These are phyloP conservation scores for Hordeum pubiflorum DNA, from an alignment of 202 grass and related monocot species.

Conservation along the genomic window DNA sequence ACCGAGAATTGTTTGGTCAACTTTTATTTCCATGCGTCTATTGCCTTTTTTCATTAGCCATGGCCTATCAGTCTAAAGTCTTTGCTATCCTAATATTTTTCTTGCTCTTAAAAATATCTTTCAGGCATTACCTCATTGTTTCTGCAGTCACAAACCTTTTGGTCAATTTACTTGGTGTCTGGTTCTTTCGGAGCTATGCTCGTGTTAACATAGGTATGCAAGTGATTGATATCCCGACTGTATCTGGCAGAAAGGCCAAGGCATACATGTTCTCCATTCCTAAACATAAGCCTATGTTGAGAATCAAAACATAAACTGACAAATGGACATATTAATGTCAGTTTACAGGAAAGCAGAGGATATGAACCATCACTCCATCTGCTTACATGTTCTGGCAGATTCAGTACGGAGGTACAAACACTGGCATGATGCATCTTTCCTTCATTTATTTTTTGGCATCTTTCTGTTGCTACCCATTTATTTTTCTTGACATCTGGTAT, in stretches of 20 bases:
- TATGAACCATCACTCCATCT: constrained; percentile 93
- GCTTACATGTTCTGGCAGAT: constrained; percentile 89
- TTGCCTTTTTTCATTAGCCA: neutral
- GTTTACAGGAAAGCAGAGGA: constrained; percentile 90
- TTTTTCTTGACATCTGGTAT: constrained; percentile 1
- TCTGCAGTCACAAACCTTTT: constrained; percentile 94
- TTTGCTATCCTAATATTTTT: neutral
- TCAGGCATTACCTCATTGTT: constrained; percentile 86
- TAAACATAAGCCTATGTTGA: too few species aligned
- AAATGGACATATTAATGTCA: constrained; percentile 16
- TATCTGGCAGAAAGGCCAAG: neutral
- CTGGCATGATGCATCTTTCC: neutral
- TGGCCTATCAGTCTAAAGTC: neutral
- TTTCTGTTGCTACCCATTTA: neutral
- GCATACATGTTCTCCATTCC: too few species aligned
- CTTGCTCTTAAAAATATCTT: neutral
- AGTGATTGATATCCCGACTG: neutral
- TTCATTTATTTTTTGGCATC: neutral
- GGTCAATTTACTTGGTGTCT: constrained; percentile 94
- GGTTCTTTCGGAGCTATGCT: constrained; percentile 93
- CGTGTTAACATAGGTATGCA: constrained; percentile 74
- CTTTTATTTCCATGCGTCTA: neutral
- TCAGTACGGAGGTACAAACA: constrained; percentile 71
- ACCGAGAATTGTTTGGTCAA: neutral
- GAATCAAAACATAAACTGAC: too few species aligned